These are phyloP conservation scores for Harringtonia aguacate DNA, from an alignment of 2,329 filamentous ascomycete species.

Conservation along the genomic window DNA sequence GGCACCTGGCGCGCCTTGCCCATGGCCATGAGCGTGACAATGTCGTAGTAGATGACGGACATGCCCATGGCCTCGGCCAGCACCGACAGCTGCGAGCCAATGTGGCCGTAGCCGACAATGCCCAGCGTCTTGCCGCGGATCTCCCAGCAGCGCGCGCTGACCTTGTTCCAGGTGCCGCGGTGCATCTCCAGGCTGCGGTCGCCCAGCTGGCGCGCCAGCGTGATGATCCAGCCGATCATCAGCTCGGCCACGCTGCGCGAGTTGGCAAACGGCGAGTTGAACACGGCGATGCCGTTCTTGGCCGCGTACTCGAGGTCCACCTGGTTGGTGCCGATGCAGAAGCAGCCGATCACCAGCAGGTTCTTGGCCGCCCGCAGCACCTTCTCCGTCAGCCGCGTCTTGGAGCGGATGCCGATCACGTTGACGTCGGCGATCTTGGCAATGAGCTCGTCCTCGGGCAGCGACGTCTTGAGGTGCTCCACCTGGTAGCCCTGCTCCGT, in stretches of 20 bases:
- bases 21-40: slow-evolving; percentile 87
- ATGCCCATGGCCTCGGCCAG: slow-evolving; percentile 96
- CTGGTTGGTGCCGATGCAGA: slow-evolving; percentile 98
- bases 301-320: slow-evolving; percentile 80
- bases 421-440: slow-evolving; percentile 95
- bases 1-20: slow-evolving; percentile 79
- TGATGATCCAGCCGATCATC: slow-evolving; percentile 89
- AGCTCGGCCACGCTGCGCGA: slow-evolving; percentile 94
- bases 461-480: slow-evolving; percentile 76
- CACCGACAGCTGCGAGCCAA: slow-evolving; percentile 90
- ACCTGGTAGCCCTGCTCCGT: slow-evolving; percentile 88
- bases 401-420: slow-evolving; percentile 95
- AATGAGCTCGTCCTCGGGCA: slow-evolving; percentile 88
- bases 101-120: slow-evolving; percentile 95
- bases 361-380: slow-evolving; percentile 87
- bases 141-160: slow-evolving; percentile 94
- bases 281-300: slow-evolving; percentile 82
- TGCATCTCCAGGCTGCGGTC: slow-evolving; percentile 95
- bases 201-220: slow-evolving; percentile 79
- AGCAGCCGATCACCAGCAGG: slow-evolving; percentile 90
- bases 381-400: slow-evolving; percentile 83
- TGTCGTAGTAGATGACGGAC: slow-evolving; percentile 95
- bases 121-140: slow-evolving; percentile 94
- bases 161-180: slow-evolving; percentile 93
- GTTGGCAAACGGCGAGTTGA: slow-evolving; percentile 98